phyloP scores from a whole-genome alignment of 164 flowering plant species.

The Macadamia tetraphylla region DNA sequence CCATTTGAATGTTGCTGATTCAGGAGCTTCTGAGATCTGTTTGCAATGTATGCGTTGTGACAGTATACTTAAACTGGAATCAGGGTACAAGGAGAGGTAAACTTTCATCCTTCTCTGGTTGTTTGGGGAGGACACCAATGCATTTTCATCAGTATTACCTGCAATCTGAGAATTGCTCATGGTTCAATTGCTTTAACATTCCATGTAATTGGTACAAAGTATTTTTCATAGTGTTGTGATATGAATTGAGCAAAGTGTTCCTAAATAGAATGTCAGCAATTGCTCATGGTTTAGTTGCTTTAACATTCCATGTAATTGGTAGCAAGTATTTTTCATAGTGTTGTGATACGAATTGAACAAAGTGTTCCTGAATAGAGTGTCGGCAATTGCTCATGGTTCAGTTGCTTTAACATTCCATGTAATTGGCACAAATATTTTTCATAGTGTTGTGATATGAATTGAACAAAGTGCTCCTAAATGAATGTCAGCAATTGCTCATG shows the following conservation, averaged over 20 bases:
- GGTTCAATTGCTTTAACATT: not conserved
- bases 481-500: not conserved
- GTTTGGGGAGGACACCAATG: not conserved
- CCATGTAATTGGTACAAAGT: not conserved
- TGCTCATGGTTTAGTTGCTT: not conserved
- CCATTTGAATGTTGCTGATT: constrained; percentile 39
- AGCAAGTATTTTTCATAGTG: not conserved
- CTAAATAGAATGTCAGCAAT: no score
- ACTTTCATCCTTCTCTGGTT: constrained; percentile 1
- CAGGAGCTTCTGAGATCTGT: constrained; percentile 47
- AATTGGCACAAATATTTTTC: not conserved
- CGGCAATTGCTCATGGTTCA: not conserved
- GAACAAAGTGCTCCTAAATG: not conserved
- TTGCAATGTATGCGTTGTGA: constrained; percentile 37
- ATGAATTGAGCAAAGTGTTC: not conserved
- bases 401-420: not conserved
- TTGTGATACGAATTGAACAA: not conserved
- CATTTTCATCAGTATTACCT: no score
- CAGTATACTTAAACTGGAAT: constrained; percentile 34
- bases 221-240: not conserved
- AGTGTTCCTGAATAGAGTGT: not conserved
- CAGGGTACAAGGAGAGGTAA: constrained; percentile 40
- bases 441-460: not conserved
- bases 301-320: no score
- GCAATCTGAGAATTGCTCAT: not conserved